These are phyloP conservation scores for Cyberlindnera suaveolens DNA, from an alignment of 805 yeast species.

Conservation along the genomic window DNA sequence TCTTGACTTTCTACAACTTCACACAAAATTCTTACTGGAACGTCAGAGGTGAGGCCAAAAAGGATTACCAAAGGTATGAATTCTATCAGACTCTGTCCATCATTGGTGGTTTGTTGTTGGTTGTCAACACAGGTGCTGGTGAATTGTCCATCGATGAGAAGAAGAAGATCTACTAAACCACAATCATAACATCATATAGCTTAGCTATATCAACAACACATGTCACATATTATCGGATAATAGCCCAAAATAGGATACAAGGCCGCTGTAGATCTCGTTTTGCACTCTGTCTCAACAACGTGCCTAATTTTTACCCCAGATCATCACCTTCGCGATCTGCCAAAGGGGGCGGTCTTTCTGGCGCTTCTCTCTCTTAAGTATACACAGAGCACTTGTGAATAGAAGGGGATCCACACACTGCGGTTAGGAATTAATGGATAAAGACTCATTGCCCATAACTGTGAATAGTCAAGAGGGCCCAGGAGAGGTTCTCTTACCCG, in stretches of 20 bases:
- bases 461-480: background rate
- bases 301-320: no score
- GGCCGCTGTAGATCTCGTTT: no score
- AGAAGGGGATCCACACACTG: no score
- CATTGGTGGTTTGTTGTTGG: constrained; percentile 86
- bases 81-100: constrained; percentile 91
- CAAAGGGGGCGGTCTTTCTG: no score
- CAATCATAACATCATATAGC: no score
- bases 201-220: no score
- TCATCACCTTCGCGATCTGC: no score
- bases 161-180: constrained; percentile 72
- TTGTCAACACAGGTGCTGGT: constrained; percentile 96
- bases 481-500: background rate
- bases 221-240: no score
- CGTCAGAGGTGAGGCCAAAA: constrained; percentile 57
- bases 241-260: no score
- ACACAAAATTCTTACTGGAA: constrained; percentile 87
- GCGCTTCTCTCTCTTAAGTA: no score
- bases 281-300: no score
- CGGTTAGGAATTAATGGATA: background rate
- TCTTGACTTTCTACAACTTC: constrained; percentile 71
- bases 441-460: background rate
- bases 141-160: constrained; percentile 89
- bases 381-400: no score
- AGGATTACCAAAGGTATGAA: constrained; percentile 88